A percentile compares a stretch with the other conserved stretches of the same genome.
These are phyloP conservation scores for Talaromyces adpressus DNA, from an alignment of 495 filamentous ascomycete species.

Conservation along the genomic window DNA sequence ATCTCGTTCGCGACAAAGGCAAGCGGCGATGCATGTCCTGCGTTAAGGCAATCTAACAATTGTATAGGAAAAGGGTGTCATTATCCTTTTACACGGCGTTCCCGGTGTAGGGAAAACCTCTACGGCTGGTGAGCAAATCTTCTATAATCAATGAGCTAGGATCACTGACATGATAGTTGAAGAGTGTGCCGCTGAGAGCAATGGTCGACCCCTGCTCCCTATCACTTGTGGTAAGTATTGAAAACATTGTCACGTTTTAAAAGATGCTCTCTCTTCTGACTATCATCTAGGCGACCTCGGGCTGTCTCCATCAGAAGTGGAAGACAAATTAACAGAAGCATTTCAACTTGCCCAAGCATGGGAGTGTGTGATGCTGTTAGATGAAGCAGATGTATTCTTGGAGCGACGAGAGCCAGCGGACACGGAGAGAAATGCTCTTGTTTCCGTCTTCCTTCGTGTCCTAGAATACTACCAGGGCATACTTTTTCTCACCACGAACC, in stretches of 20 bases:
- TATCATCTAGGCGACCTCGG: conserved; percentile 18
- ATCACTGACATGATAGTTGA: not conserved
- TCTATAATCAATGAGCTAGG: not conserved
- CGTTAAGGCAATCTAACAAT: no score
- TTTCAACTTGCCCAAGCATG: conserved; percentile 37
- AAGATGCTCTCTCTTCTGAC: not conserved
- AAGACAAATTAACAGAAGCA: conserved; percentile 28
- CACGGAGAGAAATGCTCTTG: conserved; percentile 33
- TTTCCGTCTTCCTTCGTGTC: conserved; percentile 44
- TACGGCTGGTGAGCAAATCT: conserved; percentile 19
- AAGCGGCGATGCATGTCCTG: no score
- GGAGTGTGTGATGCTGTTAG: conserved; percentile 45
- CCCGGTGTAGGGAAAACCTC: conserved; percentile 39
- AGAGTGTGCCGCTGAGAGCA: conserved; percentile 11
- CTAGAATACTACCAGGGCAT: conserved; percentile 53
- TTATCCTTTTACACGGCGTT: conserved; percentile 45
- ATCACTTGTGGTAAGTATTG: conserved; percentile 22
- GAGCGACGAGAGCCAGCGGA: conserved; percentile 27
- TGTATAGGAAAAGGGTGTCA: no score
- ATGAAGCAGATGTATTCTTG: conserved; percentile 51
- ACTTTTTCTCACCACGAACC: conserved; percentile 46
- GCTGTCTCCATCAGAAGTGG: conserved; percentile 27
- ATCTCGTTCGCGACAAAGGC: conserved; percentile 20
- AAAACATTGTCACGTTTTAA: no score
- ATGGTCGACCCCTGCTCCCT: conserved; percentile 18